Percentiles rank a stretch among this genome's conserved stretches.
phyloP scores from a whole-genome alignment of 768 basidiomycete species.

The Pleurotus giganteus region DNA sequence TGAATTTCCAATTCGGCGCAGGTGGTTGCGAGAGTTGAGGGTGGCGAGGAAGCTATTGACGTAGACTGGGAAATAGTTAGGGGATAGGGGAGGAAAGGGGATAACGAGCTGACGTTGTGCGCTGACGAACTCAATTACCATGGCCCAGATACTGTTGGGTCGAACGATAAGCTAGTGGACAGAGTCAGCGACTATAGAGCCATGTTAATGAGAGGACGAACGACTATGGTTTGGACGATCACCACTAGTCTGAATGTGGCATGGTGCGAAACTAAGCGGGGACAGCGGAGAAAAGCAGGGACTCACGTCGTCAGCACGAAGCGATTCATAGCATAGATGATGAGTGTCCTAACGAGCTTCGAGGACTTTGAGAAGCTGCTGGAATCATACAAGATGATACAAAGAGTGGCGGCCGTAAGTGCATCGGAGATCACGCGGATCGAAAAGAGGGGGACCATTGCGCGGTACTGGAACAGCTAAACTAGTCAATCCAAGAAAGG shows the following conservation, averaged over 20 bases:
- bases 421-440: not conserved
- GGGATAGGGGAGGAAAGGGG: not conserved
- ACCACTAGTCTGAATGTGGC: not conserved
- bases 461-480: not conserved
- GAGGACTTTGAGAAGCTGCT: not conserved
- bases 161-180: not conserved
- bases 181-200: not conserved
- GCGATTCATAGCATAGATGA: not conserved
- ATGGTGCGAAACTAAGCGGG: not conserved
- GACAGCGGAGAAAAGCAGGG: not conserved
- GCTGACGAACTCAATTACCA: not conserved
- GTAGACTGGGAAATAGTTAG: not conserved
- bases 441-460: constrained; percentile 2
- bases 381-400: not conserved
- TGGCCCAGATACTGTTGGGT: not conserved
- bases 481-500: not conserved
- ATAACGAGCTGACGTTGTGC: not conserved
- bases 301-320: constrained; percentile 2
- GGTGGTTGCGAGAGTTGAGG: not conserved
- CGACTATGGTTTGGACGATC: not conserved
- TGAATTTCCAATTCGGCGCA: not conserved
- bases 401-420: not conserved
- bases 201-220: not conserved
- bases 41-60: constrained; percentile 1
- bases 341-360: not conserved